Conservation (phyloP, 2,329 filamentous ascomycete genomes). For the Aspergillaceae sp. region DNA sequence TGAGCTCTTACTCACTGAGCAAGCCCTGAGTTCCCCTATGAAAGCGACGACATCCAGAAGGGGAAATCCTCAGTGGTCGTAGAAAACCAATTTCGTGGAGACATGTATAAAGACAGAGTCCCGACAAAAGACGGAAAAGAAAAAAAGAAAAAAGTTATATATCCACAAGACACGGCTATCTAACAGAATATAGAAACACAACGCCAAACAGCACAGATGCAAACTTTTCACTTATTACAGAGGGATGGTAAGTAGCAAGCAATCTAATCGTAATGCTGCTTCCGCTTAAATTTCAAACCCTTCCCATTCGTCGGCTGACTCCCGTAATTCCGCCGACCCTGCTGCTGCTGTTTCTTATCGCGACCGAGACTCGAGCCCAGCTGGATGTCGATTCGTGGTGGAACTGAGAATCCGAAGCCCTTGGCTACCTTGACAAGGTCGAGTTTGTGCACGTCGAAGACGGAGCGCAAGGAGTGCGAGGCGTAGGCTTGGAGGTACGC, state of each 20-base stretch:
- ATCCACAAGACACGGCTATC: too few relatives aligned
- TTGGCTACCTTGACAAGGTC: conserved; percentile 78
- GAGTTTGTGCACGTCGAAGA: conserved; percentile 75
- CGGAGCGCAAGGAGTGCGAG: conserved; percentile 70
- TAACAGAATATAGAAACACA: too few relatives aligned
- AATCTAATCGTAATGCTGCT: conserved; percentile 26
- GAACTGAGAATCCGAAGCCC: conserved; percentile 69
- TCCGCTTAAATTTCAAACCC: conserved; percentile 47
- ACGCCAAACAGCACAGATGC: too few relatives aligned
- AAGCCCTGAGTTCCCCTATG: too few relatives aligned
- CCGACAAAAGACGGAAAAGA: too few relatives aligned
- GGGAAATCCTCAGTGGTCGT: too few relatives aligned
- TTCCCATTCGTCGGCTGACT: conserved; percentile 60
- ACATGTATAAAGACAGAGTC: too few relatives aligned
- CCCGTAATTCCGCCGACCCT: conserved; percentile 62
- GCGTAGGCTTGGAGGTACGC: conserved; percentile 94
- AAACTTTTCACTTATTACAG: too few relatives aligned
- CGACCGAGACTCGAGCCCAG: conserved; percentile 67
- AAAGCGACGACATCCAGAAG: too few relatives aligned
- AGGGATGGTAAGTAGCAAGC: background rate
- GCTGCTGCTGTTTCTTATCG: conserved; percentile 55
- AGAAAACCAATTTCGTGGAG: too few relatives aligned
- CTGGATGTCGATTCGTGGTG: conserved; percentile 70
- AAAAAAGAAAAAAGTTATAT: too few relatives aligned
- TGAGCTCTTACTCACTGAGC: too few relatives aligned